Evolutionary conservation across 495 filamentous ascomycete species (phyloP).

Genomic region (Tuber melanosporum): DNA sequence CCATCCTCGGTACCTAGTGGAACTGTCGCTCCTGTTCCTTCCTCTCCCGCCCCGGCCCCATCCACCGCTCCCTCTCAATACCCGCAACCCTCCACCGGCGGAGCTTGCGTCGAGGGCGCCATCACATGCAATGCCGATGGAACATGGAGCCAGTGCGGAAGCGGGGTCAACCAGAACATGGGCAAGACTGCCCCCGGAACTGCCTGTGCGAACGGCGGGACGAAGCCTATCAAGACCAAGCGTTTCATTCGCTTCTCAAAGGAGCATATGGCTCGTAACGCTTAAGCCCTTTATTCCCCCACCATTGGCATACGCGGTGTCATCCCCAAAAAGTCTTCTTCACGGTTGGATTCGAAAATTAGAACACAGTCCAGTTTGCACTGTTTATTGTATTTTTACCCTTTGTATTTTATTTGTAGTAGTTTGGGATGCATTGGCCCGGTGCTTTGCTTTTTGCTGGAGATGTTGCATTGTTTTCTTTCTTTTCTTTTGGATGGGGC

Average conservation of each 20-base stretch:
- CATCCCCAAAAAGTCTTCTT: background rate
- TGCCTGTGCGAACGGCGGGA: conserved; percentile 19
- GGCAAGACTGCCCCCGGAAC: conserved; percentile 23
- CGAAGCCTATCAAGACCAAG: background rate
- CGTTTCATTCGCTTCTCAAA: background rate
- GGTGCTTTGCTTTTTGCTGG: background rate
- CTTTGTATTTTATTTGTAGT: background rate
- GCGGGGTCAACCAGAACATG: conserved; percentile 22
- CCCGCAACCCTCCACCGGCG: conserved; percentile 6
- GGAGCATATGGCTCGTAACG: background rate
- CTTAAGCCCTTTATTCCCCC: background rate
- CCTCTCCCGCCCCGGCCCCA: background rate
- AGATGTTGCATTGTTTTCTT: background rate
- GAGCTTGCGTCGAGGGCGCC: conserved; percentile 23
- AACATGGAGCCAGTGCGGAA: conserved; percentile 29
- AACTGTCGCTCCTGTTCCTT: background rate
- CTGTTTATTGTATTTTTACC: background rate
- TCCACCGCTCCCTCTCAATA: background rate
- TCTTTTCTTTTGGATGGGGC: background rate
- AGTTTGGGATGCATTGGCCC: background rate
- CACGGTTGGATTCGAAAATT: background rate
- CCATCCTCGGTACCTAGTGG: background rate
- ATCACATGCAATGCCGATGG: conserved; percentile 23
- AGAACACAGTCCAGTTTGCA: background rate
- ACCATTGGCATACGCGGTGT: background rate